These are phyloP conservation scores for Kuraishia hungarica DNA, from an alignment of 805 yeast genomes.

Conservation along the genomic window DNA sequence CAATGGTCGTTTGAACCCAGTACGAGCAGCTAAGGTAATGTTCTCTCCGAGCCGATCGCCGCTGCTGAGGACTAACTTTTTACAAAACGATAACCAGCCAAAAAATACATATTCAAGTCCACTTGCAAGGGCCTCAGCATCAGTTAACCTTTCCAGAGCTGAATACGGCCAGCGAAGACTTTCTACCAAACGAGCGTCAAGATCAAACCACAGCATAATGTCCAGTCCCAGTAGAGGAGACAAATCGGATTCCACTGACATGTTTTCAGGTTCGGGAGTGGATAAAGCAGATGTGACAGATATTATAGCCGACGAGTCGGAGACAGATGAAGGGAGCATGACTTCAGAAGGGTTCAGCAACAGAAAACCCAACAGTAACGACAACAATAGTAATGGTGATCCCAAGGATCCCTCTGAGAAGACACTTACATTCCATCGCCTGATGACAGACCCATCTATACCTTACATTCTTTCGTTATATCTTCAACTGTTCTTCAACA, in stretches of 20 bases:
- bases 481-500: conserved; percentile 54
- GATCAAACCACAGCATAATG: background rate
- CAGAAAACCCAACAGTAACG: background rate
- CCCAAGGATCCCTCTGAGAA: background rate
- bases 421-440: background rate
- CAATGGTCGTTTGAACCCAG: conserved; percentile 21
- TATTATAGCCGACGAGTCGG: background rate
- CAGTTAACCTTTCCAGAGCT: background rate
- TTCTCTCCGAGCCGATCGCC: conserved; percentile 25
- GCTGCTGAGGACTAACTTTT: background rate
- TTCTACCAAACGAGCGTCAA: background rate
- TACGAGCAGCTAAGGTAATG: conserved; percentile 23
- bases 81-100: background rate
- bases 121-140: background rate
- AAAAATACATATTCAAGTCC: background rate
- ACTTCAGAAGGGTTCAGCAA: conserved; percentile 1
- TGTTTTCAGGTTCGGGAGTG: background rate
- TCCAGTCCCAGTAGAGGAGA: background rate
- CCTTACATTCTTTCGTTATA: conserved; percentile 57
- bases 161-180: background rate
- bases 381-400: too few relatives aligned
- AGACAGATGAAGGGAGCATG: background rate
- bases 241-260: background rate
- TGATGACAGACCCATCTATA: conserved; percentile 30
- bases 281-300: background rate